Conservation (phyloP, 768 basidiomycete genomes). For the Termitomyces sp. region DNA sequence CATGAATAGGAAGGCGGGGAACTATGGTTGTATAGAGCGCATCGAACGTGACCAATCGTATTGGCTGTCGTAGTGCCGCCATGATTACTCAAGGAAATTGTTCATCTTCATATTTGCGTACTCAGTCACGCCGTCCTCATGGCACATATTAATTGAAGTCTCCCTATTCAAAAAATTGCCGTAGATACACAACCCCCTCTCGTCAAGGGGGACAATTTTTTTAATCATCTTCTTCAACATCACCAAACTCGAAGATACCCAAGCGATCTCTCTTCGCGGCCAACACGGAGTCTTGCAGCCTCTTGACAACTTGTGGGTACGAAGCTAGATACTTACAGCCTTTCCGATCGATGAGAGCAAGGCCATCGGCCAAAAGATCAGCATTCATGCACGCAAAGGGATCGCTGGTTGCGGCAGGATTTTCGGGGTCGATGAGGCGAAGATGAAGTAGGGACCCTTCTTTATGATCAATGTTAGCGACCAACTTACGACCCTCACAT, state of each 20-base stretch:
- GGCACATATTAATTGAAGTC: neutral
- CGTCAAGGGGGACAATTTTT: neutral
- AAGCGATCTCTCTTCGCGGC: conserved; percentile 69
- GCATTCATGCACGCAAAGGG: conserved; percentile 81
- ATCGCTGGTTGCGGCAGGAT: conserved; percentile 62
- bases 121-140: neutral
- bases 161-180: neutral
- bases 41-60: conserved; percentile 75
- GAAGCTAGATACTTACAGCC: conserved; percentile 64
- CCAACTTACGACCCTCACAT: conserved; percentile 90
- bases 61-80: conserved; percentile 14
- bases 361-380: conserved; percentile 83
- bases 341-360: conserved; percentile 76
- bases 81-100: neutral
- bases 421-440: conserved; percentile 85
- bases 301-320: conserved; percentile 65
- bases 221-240: conserved; percentile 79
- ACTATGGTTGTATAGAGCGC: conserved; percentile 70
- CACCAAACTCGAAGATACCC: conserved; percentile 92
- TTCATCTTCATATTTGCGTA: neutral
- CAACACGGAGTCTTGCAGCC: conserved; percentile 53
- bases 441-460: conserved; percentile 80
- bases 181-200: neutral
- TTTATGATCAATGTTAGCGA: conserved; percentile 90
- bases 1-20: conserved; percentile 62